phyloP scores from a whole-genome alignment of 169 alveolate genomes.

The Plasmodium gallinaceum region DNA sequence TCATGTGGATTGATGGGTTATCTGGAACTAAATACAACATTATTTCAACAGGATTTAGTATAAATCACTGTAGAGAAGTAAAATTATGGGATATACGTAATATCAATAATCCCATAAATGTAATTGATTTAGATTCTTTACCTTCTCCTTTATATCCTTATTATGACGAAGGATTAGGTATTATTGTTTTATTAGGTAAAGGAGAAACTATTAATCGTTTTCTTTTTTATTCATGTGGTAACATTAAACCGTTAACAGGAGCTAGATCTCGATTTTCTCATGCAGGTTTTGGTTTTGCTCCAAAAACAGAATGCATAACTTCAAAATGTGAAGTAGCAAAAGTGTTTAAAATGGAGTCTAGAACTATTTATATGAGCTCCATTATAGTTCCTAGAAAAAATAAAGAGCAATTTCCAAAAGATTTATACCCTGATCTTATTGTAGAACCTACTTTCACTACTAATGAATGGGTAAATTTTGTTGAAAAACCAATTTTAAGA shows the following conservation, averaged over 20 bases:
- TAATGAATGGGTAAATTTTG: too few relatives aligned
- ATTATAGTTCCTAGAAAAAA: slow-evolving; percentile 81
- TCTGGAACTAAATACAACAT: slow-evolving; percentile 77
- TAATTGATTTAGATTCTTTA: slow-evolving; percentile 81
- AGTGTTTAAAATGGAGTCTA: slow-evolving; percentile 77
- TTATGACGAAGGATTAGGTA: slow-evolving; percentile 83
- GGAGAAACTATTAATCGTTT: slow-evolving; percentile 84
- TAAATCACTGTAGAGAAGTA: slow-evolving; percentile 82
- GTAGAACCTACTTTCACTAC: not conserved
- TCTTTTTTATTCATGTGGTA: slow-evolving; percentile 80
- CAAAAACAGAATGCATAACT: slow-evolving; percentile 79
- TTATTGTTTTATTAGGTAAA: slow-evolving; percentile 80
- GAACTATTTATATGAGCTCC: slow-evolving; percentile 80
- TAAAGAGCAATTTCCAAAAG: slow-evolving; percentile 77
- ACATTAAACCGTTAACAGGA: slow-evolving; percentile 80
- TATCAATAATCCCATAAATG: slow-evolving; percentile 52
- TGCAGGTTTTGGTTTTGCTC: slow-evolving; percentile 82
- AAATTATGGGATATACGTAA: slow-evolving; percentile 84
- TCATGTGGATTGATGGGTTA: slow-evolving; percentile 82
- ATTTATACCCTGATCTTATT: slow-evolving; percentile 73
- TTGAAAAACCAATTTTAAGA: too few relatives aligned
- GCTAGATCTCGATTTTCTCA: slow-evolving; percentile 80
- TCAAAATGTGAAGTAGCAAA: slow-evolving; percentile 85
- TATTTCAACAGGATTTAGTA: slow-evolving; percentile 82
- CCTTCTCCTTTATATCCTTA: slow-evolving; percentile 85